phyloP scores from a whole-genome alignment of 768 basidiomycete genomes.

The Hortiboletus campestris region DNA sequence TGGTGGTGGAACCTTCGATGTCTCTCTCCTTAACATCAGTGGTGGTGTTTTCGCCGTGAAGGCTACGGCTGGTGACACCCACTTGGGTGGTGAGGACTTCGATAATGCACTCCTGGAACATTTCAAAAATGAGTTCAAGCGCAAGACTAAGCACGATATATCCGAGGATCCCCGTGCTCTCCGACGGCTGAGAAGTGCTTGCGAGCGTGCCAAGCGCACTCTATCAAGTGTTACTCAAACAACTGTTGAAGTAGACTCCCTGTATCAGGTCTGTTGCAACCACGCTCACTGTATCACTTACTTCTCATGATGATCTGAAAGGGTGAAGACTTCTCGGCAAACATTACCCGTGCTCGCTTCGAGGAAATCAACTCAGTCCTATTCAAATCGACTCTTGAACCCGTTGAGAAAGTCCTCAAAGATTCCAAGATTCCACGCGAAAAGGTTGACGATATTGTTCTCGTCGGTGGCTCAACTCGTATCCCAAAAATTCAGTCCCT shows the following conservation, averaged over 20 bases:
- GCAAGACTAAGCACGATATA: constrained; percentile 95
- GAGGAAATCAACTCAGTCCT: constrained; percentile 96
- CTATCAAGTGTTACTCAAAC: constrained; percentile 98
- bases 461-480: constrained; percentile 99
- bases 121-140: constrained; percentile 99
- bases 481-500: constrained; percentile 99
- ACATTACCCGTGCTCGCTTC: constrained; percentile 99
- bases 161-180: constrained; percentile 96
- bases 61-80: constrained; percentile 98
- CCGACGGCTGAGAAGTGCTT: constrained; percentile 92
- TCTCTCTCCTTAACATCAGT: constrained; percentile 95
- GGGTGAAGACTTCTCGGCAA: constrained; percentile 98
- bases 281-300: background rate
- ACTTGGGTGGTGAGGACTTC: constrained; percentile 99
- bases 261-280: constrained; percentile 69
- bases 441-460: constrained; percentile 98
- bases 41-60: constrained; percentile 99
- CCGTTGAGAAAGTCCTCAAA: constrained; percentile 98
- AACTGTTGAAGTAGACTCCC: constrained; percentile 98
- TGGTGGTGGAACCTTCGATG: constrained; percentile 99
- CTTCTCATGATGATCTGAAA: constrained; percentile 29
- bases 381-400: constrained; percentile 98
- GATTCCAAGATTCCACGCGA: constrained; percentile 97
- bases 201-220: constrained; percentile 99
- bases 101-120: constrained; percentile 97